Conservation (phyloP, 176 grass and related monocot genomes). For the Bonia amplexicaulis region DNA sequence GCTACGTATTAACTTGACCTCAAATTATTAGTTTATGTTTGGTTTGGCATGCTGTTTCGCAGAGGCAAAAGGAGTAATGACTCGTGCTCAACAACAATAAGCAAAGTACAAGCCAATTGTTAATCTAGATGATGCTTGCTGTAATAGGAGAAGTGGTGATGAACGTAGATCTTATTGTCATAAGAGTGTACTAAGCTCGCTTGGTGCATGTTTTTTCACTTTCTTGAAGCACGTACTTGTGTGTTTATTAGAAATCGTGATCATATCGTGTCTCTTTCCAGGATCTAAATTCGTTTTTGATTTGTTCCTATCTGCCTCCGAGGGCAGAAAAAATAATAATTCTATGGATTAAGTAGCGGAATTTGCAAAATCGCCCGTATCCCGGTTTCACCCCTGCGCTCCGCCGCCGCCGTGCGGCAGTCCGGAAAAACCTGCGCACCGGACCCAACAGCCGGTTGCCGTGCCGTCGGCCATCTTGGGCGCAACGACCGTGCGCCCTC, state of each 20-base stretch:
- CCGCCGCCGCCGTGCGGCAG: background rate
- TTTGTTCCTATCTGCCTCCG: no score
- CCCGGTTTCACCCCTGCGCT: no score
- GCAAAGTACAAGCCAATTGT: background rate
- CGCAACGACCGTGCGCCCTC: background rate
- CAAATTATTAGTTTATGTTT: background rate
- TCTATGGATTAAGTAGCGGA: no score
- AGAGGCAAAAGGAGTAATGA: background rate
- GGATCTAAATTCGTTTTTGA: no score
- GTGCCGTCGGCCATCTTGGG: background rate
- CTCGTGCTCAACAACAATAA: background rate
- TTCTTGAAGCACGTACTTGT: background rate
- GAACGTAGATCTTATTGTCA: background rate
- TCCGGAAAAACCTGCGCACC: background rate
- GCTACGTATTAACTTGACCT: background rate
- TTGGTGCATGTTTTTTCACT: background rate
- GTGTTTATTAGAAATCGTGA: background rate
- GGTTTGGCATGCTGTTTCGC: background rate
- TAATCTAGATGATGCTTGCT: background rate
- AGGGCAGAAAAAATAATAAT: no score
- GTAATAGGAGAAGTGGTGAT: background rate
- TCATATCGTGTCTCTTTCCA: background rate
- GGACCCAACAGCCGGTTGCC: background rate
- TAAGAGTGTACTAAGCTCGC: background rate
- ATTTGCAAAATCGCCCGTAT: no score